A percentile compares a stretch with the other conserved stretches of the same genome.
Evolutionary conservation across 1,139 yeast genomes (phyloP).

Genomic region (Candida pseudoviswanathii): DNA sequence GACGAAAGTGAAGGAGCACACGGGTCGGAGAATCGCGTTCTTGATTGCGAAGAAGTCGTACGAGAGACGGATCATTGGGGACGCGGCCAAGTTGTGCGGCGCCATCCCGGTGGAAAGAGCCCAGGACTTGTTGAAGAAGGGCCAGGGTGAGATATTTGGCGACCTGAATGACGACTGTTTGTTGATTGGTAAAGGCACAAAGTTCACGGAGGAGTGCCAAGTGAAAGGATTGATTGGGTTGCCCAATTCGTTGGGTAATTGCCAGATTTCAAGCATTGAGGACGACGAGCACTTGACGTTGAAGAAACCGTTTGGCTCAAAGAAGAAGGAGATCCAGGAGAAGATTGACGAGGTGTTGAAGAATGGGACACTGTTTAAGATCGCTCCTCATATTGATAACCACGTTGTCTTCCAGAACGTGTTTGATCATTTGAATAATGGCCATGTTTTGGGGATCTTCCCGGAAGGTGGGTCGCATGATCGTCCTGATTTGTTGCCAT

Average conservation of each 20-base stretch:
- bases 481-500: slow-evolving; percentile 43
- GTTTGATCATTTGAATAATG: slow-evolving; percentile 58
- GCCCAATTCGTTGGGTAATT: slow-evolving; percentile 59
- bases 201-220: slow-evolving; percentile 47
- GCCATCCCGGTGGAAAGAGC: slow-evolving; percentile 77
- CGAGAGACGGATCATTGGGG: slow-evolving; percentile 53
- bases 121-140: slow-evolving; percentile 58
- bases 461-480: slow-evolving; percentile 60
- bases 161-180: slow-evolving; percentile 30
- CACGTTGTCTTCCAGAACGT: slow-evolving; percentile 61
- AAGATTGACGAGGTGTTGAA: slow-evolving; percentile 39
- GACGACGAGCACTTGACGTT: slow-evolving; percentile 56
- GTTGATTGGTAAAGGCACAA: slow-evolving; percentile 48
- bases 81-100: slow-evolving; percentile 56
- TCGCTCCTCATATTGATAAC: slow-evolving; percentile 68
- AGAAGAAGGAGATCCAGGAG: slow-evolving; percentile 22
- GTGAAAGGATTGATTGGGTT: slow-evolving; percentile 63
- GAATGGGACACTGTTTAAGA: slow-evolving; percentile 54
- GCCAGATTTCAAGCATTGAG: slow-evolving; percentile 52
- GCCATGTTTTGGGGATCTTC: slow-evolving; percentile 66
- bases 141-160: slow-evolving; percentile 46
- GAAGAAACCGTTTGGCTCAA: slow-evolving; percentile 49
- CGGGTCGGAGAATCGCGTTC: slow-evolving; percentile 50
- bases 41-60: slow-evolving; percentile 69
- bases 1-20: slow-evolving; percentile 36